Base-by-base conservation (phyloP, 176 grass and related monocot species). In the Carex cristatella region DNA sequence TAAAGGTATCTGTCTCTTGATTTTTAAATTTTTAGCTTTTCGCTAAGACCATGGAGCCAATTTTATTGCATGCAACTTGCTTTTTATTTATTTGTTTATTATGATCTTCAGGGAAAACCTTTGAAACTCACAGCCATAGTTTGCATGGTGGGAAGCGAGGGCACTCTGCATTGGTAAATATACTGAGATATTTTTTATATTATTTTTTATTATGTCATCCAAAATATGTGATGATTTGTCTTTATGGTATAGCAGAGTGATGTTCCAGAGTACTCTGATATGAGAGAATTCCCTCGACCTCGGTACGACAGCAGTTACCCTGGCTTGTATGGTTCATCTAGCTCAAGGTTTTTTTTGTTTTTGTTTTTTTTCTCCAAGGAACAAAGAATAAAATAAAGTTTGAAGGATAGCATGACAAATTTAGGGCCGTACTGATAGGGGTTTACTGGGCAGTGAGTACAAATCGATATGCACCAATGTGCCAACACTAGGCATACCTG, bases 201-300 rank as follows among this genome's bases (percentile, higher is more conserved):
- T 78, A 57, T 15, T 31, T 74, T 78, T 78, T 51, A 15, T 78
- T 12, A 66, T 83, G 27, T 74, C 3, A 12, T 85, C 76, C 2
- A 74, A 28, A 85, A 59, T 80, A 40, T 33, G 31, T 27, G 38
- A 46, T 2, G 18, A 49, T 23, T 40, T 59, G 1, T 71, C 11
- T 11, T 80, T 64, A 6, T 88, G 27, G 35, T 83, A 27, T 31
- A 84, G 27, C 80, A 90, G 88, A 87, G 86, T 10, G 65, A 68
- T 86, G 72, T 86, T 81, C 56, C 80, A 68, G 64, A 31, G 40
- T 90, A 86, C 53, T 54, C 9, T 55, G 87, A 82, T 19, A 8
- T 48, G 62, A 88, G 88, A 73, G 86, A 71, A 28, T 83, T 89
- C 13, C 58, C 83, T 80, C 35, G 15, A 31, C 61, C 73, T 28